These are phyloP conservation scores for Juncus inflexus DNA, from an alignment of 176 grass and related monocot genomes.

Conservation along the genomic window DNA sequence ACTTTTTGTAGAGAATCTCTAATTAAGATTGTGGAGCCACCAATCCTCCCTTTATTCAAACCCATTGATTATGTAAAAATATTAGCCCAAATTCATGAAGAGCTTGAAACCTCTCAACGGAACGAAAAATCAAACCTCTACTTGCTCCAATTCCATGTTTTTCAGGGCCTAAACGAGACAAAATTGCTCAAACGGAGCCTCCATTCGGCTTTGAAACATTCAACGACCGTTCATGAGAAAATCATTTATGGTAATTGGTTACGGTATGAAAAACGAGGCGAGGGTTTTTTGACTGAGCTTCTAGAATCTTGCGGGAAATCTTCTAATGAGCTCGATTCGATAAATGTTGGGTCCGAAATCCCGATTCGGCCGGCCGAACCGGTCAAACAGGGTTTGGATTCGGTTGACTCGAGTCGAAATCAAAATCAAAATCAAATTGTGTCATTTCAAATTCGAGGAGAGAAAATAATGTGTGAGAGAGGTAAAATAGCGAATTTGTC, in stretches of 20 bases:
- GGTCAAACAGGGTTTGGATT: background rate
- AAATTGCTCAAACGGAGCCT: constrained; percentile 84
- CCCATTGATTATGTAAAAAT: constrained; percentile 77
- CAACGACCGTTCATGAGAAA: constrained; percentile 63
- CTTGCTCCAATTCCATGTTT: constrained; percentile 85
- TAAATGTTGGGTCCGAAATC: constrained; percentile 64
- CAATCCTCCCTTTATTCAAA: constrained; percentile 57
- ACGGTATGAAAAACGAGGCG: constrained; percentile 64
- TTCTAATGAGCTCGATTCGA: constrained; percentile 50
- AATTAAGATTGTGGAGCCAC: constrained; percentile 80
- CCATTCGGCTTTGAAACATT: constrained; percentile 62
- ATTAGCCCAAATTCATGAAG: constrained; percentile 80
- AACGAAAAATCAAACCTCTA: constrained; percentile 53
- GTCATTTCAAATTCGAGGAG: constrained; percentile 66
- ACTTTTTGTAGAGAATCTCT: constrained; percentile 57
- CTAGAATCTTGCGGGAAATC: constrained; percentile 69
- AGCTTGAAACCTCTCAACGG: constrained; percentile 54
- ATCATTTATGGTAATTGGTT: constrained; percentile 75
- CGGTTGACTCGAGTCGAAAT: background rate
- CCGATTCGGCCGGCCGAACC: constrained; percentile 16
- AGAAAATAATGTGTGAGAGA: constrained; percentile 66
- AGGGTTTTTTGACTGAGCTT: constrained; percentile 66
- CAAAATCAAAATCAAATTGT: constrained; percentile 25
- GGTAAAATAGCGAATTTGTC: constrained; percentile 73
- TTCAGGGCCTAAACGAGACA: constrained; percentile 65